phyloP scores from a whole-genome alignment of 495 filamentous ascomycete species.

The Aspergillus leporis region DNA sequence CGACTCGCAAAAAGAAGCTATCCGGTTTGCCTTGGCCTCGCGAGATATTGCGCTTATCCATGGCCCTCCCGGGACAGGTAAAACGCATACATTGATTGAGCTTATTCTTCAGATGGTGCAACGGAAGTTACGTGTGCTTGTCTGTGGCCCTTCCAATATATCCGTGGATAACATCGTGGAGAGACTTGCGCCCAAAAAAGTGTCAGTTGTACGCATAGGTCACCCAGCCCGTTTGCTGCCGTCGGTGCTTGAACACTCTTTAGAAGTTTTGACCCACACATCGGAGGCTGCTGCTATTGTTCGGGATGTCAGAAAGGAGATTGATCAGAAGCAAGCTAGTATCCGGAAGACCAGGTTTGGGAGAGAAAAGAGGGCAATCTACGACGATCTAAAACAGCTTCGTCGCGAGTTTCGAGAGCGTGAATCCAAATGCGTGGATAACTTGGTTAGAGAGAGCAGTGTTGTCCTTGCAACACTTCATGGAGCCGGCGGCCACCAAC shows the following conservation, averaged over 20 bases:
- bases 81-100: conserved; percentile 96
- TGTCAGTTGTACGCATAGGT: conserved; percentile 86
- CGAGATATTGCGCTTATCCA: conserved; percentile 90
- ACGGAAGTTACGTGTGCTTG: conserved; percentile 71
- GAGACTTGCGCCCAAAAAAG: conserved; percentile 74
- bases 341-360: conserved; percentile 85
- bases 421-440: conserved; percentile 76
- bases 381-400: conserved; percentile 78
- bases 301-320: conserved; percentile 86
- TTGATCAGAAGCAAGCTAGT: conserved; percentile 87
- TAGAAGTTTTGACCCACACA: conserved; percentile 90
- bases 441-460: conserved; percentile 72
- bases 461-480: conserved; percentile 93
- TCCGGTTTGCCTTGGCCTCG: conserved; percentile 81
- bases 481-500: conserved; percentile 84
- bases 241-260: conserved; percentile 81
- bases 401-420: conserved; percentile 86
- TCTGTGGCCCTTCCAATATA: conserved; percentile 95
- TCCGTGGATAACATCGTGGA: conserved; percentile 99
- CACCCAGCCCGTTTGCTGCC: conserved; percentile 92
- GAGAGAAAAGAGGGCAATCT: conserved; percentile 77
- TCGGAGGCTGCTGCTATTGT: conserved; percentile 89
- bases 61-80: conserved; percentile 93
- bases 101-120: conserved; percentile 83
- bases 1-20: conserved; percentile 86